Base-by-base conservation (phyloP, 2,329 filamentous ascomycete genomes). In the Nemania sp. region DNA sequence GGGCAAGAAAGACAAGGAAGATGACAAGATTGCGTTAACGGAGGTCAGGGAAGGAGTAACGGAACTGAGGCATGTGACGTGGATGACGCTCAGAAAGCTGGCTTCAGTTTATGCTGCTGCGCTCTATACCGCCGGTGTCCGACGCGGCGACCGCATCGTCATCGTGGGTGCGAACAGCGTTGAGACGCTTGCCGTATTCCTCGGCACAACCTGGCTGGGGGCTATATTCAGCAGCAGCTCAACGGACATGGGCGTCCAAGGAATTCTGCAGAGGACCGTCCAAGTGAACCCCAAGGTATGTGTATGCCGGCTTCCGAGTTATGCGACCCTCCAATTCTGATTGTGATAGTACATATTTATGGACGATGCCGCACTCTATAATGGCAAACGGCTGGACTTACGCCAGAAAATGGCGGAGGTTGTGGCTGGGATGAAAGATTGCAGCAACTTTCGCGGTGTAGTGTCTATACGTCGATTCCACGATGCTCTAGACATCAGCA, bases 181-280 rank as follows among this genome's bases (percentile, higher is more conserved):
- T 37, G 88, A 92, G 72, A 93, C 91, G 0, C 76, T 92, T 57
- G 78, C 87, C 2, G 84, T 92, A 1, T 89, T 90, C 70, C 78
- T 91, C 60, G 91, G 90, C 0, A 82, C 86, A 0, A 84, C 83
- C 1, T 87, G 88, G 73, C 69, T 95, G 1, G 92, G 92, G 0
- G 91, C 81, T 0, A 73, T 96, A 1, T 95, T 95, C 72, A 90
- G 86, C 66, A 90, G 85, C 49, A 88, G 85, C 54, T 90, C 87
- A 7, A 94, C 91, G 0, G 91, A 96, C 74, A 95, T 95, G 88
- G 91, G 91, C 0, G 87, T 88, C 13, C 87, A 88, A 64, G 91
- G 91, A 0, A 83, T 96, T 17, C 69, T 96, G 67, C 90, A 95
- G 74, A 80, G 91, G 35, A 80, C 90, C 25, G 76, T 87, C 50